These are phyloP conservation scores for Oxytropis ochrocephala DNA, from an alignment of 306 rosid genomes.

Conservation along the genomic window DNA sequence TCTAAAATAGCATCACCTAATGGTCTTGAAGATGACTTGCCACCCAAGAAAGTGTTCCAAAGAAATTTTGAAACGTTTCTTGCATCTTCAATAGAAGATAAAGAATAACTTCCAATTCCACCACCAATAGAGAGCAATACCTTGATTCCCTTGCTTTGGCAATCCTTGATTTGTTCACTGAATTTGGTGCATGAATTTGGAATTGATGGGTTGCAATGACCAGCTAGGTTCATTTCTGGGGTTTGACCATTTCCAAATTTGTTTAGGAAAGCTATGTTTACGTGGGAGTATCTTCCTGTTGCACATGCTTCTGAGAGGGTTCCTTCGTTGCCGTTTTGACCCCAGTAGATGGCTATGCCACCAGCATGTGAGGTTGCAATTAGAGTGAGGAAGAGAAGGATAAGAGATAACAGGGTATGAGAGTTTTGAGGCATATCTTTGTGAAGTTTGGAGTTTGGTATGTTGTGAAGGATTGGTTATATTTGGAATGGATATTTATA, in stretches of 20 bases:
- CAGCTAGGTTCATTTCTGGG: constrained; percentile 56
- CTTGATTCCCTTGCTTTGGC: constrained; percentile 56
- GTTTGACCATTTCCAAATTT: constrained; percentile 39
- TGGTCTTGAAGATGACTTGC: constrained; percentile 50
- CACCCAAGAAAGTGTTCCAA: constrained; percentile 73
- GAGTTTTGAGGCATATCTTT: constrained; percentile 6
- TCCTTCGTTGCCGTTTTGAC: constrained; percentile 61
- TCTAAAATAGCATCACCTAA: constrained; percentile 62
- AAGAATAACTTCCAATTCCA: constrained; percentile 45
- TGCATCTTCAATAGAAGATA: constrained; percentile 46
- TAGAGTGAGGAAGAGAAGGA: constrained; percentile 1
- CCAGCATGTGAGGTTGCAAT: constrained; percentile 26
- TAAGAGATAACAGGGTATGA: neutral
- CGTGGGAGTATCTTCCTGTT: constrained; percentile 40
- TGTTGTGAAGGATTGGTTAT: constrained; percentile 3
- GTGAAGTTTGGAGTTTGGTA: neutral
- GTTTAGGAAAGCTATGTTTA: constrained; percentile 44
- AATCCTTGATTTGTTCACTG: constrained; percentile 35
- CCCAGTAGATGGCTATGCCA: constrained; percentile 70
- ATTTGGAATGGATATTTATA: constrained; percentile 21
- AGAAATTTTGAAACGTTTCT: constrained; percentile 35
- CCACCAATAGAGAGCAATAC: constrained; percentile 68
- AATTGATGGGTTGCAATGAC: constrained; percentile 54
- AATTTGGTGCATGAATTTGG: constrained; percentile 34
- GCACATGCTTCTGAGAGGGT: constrained; percentile 59